Evolutionary conservation across 2,329 filamentous ascomycete species (phyloP).

Genomic region (Nemania abortiva): DNA sequence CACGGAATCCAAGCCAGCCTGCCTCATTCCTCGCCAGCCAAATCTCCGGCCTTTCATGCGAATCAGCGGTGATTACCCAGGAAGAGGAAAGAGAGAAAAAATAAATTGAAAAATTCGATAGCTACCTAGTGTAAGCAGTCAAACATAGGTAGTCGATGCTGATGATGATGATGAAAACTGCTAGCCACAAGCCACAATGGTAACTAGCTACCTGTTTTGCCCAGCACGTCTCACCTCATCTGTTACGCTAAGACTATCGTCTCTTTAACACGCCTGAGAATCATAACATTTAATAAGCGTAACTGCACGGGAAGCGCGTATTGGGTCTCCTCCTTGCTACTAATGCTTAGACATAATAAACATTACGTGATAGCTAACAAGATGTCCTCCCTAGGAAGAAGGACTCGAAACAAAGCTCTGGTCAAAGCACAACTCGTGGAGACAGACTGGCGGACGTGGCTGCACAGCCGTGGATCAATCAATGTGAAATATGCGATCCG

Average conservation of each 20-base stretch:
- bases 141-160: slow-evolving; percentile 16
- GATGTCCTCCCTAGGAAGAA: neutral
- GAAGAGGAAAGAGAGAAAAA: neutral
- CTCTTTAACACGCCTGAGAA: slow-evolving; percentile 19
- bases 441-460: slow-evolving; percentile 36
- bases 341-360: slow-evolving; percentile 8
- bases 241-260: slow-evolving; percentile 19
- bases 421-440: slow-evolving; percentile 22
- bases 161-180: slow-evolving; percentile 2
- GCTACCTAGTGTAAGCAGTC: neutral
- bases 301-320: slow-evolving; percentile 30
- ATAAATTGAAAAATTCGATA: slow-evolving; percentile 1
- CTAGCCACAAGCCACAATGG: slow-evolving; percentile 22
- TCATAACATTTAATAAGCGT: slow-evolving; percentile 20
- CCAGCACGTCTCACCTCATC: slow-evolving; percentile 30
- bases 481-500: slow-evolving; percentile 31
- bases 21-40: slow-evolving; percentile 25
- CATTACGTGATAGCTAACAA: slow-evolving; percentile 26
- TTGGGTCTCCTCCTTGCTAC: slow-evolving; percentile 16
- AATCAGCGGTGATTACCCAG: slow-evolving; percentile 19
- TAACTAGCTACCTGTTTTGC: slow-evolving; percentile 12
- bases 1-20: slow-evolving; percentile 21
- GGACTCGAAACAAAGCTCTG: slow-evolving; percentile 18
- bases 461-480: slow-evolving; percentile 36
- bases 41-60: slow-evolving; percentile 36